Percentiles rank a stretch among this genome's conserved stretches.
These are phyloP conservation scores for Diplodia sapinea DNA, from an alignment of 2,329 filamentous ascomycete species.

Conservation along the genomic window DNA sequence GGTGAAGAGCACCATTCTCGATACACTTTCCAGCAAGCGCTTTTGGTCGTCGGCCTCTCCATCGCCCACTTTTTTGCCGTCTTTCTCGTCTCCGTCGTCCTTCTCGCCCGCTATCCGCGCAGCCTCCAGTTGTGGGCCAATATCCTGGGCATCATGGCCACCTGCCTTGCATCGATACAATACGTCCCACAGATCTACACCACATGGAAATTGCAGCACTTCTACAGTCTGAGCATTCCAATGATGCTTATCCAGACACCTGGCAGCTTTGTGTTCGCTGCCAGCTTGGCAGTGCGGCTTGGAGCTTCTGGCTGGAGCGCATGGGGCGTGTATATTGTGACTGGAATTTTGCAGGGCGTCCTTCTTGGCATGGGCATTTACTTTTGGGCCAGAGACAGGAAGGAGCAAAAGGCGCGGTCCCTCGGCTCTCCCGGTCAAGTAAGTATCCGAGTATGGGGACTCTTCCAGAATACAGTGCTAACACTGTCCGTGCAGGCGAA, in stretches of 20 bases:
- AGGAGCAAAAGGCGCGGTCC: constrained; percentile 32
- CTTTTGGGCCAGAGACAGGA: constrained; percentile 66
- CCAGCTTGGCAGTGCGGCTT: constrained; percentile 78
- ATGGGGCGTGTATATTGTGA: constrained; percentile 90
- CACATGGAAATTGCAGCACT: constrained; percentile 82
- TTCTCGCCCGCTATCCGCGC: constrained; percentile 68
- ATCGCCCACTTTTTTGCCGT: constrained; percentile 77
- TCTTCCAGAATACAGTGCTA: not conserved
- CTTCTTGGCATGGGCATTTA: constrained; percentile 80
- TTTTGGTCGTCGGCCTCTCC: constrained; percentile 74
- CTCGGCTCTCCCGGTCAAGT: not conserved
- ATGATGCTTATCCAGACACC: constrained; percentile 99
- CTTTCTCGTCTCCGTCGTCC: constrained; percentile 67
- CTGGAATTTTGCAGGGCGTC: constrained; percentile 81
- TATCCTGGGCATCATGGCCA: constrained; percentile 78
- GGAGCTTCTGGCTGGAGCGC: constrained; percentile 90
- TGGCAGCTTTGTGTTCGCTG: constrained; percentile 87
- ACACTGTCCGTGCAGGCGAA: not conserved
- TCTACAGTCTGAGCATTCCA: constrained; percentile 89
- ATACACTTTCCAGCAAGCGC: constrained; percentile 74
- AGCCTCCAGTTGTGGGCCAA: constrained; percentile 82
- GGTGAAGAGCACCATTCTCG: constrained; percentile 44
- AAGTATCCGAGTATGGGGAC: not conserved
- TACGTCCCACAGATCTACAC: constrained; percentile 96
- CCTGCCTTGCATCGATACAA: constrained; percentile 80